A percentile compares a stretch with the other conserved stretches of the same genome.
phyloP scores from a whole-genome alignment of 2,329 filamentous ascomycete genomes.

The Taxawa tesnikishii region DNA sequence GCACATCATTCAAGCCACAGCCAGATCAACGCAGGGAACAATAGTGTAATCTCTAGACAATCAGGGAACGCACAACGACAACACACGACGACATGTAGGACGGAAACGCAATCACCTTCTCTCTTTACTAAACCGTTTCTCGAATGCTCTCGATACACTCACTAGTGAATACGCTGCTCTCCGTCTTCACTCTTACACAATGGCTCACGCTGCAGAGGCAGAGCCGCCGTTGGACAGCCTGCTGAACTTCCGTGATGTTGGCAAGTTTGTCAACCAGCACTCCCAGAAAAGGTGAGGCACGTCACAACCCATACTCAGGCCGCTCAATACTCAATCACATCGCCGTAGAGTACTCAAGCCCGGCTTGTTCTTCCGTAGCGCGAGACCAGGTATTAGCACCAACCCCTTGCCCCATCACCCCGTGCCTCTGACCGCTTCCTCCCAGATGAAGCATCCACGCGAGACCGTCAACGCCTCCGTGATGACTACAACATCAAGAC shows the following conservation, averaged over 20 bases:
- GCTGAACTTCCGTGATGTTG: slow-evolving; percentile 69
- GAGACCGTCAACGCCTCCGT: slow-evolving; percentile 49
- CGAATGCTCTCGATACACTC: too few species aligned
- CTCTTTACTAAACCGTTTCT: too few species aligned
- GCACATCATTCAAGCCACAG: too few species aligned
- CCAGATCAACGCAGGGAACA: too few species aligned
- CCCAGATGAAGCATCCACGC: slow-evolving; percentile 56
- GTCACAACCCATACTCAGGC: slow-evolving; percentile 1
- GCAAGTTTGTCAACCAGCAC: slow-evolving; percentile 50
- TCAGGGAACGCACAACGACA: too few species aligned
- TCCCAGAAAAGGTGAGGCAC: slow-evolving; percentile 39
- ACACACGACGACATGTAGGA: too few species aligned
- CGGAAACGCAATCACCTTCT: too few species aligned
- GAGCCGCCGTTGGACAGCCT: slow-evolving; percentile 41
- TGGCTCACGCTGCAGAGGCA: too few species aligned
- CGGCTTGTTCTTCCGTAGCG: slow-evolving; percentile 48
- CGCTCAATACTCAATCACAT: slow-evolving; percentile 1
- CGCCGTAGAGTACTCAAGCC: slow-evolving; percentile 16
- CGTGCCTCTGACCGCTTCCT: slow-evolving; percentile 10
- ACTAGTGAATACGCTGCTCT: not conserved
- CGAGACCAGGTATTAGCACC: slow-evolving; percentile 37
- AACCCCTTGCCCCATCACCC: slow-evolving; percentile 13
- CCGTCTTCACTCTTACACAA: too few species aligned
- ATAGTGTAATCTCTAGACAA: too few species aligned
- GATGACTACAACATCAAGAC: slow-evolving; percentile 53